Percentiles rank a stretch among this genome's conserved stretches.
phyloP scores from a whole-genome alignment of 208 protist species.

The Leishmania lainsoni region DNA sequence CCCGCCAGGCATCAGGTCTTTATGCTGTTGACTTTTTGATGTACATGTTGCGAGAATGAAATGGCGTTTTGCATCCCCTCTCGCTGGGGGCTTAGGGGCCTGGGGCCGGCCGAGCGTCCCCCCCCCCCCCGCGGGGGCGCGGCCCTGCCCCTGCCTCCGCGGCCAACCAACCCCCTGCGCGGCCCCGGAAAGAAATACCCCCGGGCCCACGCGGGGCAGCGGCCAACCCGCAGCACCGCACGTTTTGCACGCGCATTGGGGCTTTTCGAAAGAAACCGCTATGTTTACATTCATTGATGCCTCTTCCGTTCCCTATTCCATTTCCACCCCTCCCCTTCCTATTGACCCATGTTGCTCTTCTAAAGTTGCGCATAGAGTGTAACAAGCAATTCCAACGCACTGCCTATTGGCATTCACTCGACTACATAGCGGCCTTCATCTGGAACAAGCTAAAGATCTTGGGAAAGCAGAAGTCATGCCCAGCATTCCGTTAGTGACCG shows the following conservation, averaged over 20 bases:
- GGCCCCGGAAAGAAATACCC: no score
- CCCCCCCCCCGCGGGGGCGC: no score
- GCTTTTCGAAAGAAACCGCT: background rate
- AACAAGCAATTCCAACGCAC: background rate
- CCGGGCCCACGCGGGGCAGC: background rate
- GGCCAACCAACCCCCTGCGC: no score
- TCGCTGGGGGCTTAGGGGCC: no score
- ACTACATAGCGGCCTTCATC: background rate
- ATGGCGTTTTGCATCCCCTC: no score
- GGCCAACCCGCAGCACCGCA: no score
- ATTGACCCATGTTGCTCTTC: background rate
- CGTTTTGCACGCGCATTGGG: no score
- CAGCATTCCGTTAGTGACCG: slow-evolving; percentile 83
- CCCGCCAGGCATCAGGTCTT: background rate
- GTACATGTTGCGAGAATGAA: background rate
- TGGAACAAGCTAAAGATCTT: background rate
- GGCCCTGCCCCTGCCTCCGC: no score
- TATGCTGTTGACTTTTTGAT: background rate
- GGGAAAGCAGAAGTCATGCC: slow-evolving; percentile 46
- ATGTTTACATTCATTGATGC: background rate
- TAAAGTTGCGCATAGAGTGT: background rate
- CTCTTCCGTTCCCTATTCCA: slow-evolving; percentile 1
- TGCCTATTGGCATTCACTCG: background rate
- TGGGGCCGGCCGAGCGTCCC: no score
- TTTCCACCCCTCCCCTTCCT: background rate